phyloP scores from a whole-genome alignment of 1,284 basidiomycete species.

The Ustilago trichophora region DNA sequence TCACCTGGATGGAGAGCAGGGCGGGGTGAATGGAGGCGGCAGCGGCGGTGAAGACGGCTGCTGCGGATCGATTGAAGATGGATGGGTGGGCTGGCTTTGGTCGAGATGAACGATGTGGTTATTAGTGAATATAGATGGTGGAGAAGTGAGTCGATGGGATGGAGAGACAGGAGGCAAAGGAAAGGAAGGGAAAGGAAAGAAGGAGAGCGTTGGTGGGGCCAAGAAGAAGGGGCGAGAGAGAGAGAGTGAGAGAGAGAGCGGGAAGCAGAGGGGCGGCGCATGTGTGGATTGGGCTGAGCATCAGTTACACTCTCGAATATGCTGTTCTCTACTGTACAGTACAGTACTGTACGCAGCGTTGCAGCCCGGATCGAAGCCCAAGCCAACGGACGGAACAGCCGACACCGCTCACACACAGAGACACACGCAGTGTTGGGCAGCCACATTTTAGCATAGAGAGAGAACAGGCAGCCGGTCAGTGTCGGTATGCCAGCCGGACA shows the following conservation, averaged over 20 bases:
- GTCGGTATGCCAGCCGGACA: too few species aligned
- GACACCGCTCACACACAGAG: not conserved
- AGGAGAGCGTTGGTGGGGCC: not conserved
- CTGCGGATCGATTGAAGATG: too few species aligned
- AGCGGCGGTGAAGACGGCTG: too few species aligned
- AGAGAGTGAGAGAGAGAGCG: not conserved
- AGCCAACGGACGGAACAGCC: constrained; percentile 3
- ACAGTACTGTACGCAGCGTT: not conserved
- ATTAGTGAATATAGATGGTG: not conserved
- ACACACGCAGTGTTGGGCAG: constrained; percentile 10
- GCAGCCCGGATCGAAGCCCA: constrained; percentile 16
- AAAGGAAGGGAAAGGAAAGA: not conserved
- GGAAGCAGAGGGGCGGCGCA: not conserved
- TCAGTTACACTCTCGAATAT: too few species aligned
- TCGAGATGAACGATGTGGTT: too few species aligned
- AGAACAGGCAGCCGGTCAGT: not conserved
- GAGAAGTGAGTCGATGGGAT: not conserved
- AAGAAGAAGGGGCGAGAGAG: not conserved
- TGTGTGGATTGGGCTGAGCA: not conserved
- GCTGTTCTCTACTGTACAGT: too few species aligned
- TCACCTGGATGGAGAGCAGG: too few species aligned
- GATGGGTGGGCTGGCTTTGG: too few species aligned
- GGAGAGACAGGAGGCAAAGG: not conserved
- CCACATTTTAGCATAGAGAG: constrained; percentile 5
- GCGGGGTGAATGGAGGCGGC: too few species aligned